phyloP scores from a whole-genome alignment of 2,329 filamentous ascomycete genomes.

The Cladosporium sp. region DNA sequence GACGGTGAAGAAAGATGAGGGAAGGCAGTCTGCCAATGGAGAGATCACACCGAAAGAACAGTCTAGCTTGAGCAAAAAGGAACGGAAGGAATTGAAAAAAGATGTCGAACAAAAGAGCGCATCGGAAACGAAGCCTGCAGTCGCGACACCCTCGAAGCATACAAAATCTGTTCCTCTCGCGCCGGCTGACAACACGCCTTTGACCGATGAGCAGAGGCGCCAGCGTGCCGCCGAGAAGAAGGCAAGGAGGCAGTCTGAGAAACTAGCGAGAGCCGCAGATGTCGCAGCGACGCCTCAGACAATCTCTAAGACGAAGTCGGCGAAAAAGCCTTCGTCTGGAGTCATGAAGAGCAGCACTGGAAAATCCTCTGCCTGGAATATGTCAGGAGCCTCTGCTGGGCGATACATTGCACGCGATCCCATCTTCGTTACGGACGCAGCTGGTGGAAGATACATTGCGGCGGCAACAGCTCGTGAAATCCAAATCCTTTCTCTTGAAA shows the following conservation, averaged over 20 bases:
- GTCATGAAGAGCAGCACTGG: slow-evolving; percentile 6
- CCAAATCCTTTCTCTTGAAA: slow-evolving; percentile 57
- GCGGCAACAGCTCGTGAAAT: slow-evolving; percentile 26
- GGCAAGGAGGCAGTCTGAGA: slow-evolving; percentile 15
- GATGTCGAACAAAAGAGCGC: slow-evolving; percentile 1
- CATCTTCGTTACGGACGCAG: slow-evolving; percentile 47
- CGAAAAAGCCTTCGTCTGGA: background rate
- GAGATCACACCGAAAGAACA: slow-evolving; percentile 3
- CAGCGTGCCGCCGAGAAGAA: slow-evolving; percentile 20
- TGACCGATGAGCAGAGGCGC: background rate
- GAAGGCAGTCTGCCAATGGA: background rate
- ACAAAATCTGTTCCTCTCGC: background rate
- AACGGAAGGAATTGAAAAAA: slow-evolving; percentile 8
- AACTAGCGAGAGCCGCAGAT: slow-evolving; percentile 1
- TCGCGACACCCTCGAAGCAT: background rate
- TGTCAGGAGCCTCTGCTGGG: slow-evolving; percentile 48
- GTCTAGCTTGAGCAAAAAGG: slow-evolving; percentile 4
- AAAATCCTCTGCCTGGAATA: slow-evolving; percentile 33
- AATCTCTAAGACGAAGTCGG: slow-evolving; percentile 1
- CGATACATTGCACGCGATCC: slow-evolving; percentile 52
- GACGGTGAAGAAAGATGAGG: slow-evolving; percentile 3
- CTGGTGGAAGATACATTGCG: slow-evolving; percentile 23
- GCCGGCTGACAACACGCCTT: background rate
- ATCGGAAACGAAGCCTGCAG: background rate
- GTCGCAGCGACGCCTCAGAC: slow-evolving; percentile 1